Conservation (phyloP, 768 basidiomycete species). For the Naganishia antarctica region DNA sequence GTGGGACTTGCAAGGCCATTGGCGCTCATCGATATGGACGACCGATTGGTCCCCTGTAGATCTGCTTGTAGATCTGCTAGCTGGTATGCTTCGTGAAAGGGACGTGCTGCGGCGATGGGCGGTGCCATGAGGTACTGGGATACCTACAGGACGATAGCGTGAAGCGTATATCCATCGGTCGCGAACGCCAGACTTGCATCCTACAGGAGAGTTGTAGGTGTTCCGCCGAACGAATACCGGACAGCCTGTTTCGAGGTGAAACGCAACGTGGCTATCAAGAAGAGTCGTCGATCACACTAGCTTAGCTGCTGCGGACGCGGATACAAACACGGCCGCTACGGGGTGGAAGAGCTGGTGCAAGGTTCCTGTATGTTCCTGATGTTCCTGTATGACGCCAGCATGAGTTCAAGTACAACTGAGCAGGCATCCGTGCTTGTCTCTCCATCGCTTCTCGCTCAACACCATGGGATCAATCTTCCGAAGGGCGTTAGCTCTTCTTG, state of each 20-base stretch:
- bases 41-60: neutral
- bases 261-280: no score
- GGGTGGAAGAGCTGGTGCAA: no score
- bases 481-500: neutral
- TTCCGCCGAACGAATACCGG: no score
- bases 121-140: neutral
- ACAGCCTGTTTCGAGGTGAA: conserved; percentile 23
- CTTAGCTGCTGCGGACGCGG: neutral
- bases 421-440: no score
- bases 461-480: neutral
- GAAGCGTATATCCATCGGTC: no score
- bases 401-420: no score
- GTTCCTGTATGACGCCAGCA: no score
- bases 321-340: neutral
- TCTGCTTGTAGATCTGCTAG: neutral
- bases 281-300: neutral
- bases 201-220: no score
- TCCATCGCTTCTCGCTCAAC: neutral
- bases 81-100: neutral
- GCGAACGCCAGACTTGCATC: no score
- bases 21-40: neutral
- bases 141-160: neutral
- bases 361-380: no score
- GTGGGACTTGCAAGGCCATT: neutral
- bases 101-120: neutral